Conservation (phyloP, 768 basidiomycete species). For the Dentipellis sp. region DNA sequence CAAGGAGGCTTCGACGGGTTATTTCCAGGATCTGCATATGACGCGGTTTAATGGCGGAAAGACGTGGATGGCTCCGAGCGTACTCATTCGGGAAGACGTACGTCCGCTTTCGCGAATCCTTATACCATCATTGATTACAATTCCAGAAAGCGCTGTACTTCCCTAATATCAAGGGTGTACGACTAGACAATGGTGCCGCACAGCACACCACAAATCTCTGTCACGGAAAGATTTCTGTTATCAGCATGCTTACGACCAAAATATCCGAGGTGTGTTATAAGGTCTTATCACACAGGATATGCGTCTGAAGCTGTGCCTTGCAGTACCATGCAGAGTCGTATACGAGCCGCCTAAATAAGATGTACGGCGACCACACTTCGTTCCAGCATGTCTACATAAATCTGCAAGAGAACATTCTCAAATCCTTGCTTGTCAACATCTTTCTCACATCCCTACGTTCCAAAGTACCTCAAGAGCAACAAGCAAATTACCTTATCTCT, state of each 20-base stretch:
- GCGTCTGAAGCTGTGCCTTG: neutral
- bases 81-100: constrained; percentile 86
- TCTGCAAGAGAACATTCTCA: constrained; percentile 88
- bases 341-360: constrained; percentile 41
- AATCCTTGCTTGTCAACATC: constrained; percentile 80
- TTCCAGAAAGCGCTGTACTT: constrained; percentile 84
- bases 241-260: constrained; percentile 76
- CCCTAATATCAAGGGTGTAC: constrained; percentile 74
- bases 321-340: constrained; percentile 79
- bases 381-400: constrained; percentile 84
- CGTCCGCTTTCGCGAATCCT: constrained; percentile 20
- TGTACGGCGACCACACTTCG: constrained; percentile 42
- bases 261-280: constrained; percentile 68
- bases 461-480: constrained; percentile 52
- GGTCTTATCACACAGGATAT: too few relatives aligned
- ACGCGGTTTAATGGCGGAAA: constrained; percentile 83
- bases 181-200: constrained; percentile 42
- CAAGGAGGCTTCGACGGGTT: constrained; percentile 65
- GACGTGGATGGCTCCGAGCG: constrained; percentile 86
- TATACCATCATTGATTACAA: neutral
- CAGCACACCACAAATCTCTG: constrained; percentile 76
- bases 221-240: constrained; percentile 64
- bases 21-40: constrained; percentile 81
- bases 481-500: constrained; percentile 70
- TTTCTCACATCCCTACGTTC: constrained; percentile 70